Base-by-base conservation (phyloP, 129 eudicot species). In the Centaurea solstitialis region DNA sequence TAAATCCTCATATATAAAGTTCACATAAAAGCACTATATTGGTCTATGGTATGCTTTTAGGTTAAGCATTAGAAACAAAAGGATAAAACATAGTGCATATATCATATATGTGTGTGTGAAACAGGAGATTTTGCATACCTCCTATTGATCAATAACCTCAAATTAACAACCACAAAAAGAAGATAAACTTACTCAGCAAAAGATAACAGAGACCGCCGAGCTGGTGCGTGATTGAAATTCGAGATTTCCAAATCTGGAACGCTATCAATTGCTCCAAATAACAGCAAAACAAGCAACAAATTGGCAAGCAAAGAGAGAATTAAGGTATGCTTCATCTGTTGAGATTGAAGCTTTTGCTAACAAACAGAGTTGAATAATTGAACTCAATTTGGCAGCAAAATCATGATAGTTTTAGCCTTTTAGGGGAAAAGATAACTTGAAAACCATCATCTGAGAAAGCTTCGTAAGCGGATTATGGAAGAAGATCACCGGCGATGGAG, bases 161-260 rank as follows among this genome's bases (percentile, higher is more conserved):
- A 75, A 81, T 15, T 37, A 68, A 75, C 61, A 26, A 45, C 28
- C 11, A 23, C 6, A 26, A 33, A 33, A 35, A 61, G 30, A 17
- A 22, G 3, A 45, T 73, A 37, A 73, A 78, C 88, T 83, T 75
- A 88, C 91, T 85, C 84, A 1, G 89, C 70, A 38, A 68, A 45
- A 6, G 87, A 80, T 80, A 88, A 80, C 9, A 88, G 74, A 37
- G 92, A 76, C 71, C 92, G 87, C 70, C 86, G 76, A 23, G 86
- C 84, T 17, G 92, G 92, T 2, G 86, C 75, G 24, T 35, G 77
- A 72, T 72, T 12, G 24, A 66, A 74, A 43, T 77, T 77, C 21
- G 37, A 67, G 41, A 78, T 66, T 68, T 79, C 76, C 61, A 73
- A 68, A 17, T 76, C 23, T 18, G 18, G 65, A 84, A 69, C 70